phyloP scores from a whole-genome alignment of 2,329 filamentous ascomycete species.

The Penicillium sp. region DNA sequence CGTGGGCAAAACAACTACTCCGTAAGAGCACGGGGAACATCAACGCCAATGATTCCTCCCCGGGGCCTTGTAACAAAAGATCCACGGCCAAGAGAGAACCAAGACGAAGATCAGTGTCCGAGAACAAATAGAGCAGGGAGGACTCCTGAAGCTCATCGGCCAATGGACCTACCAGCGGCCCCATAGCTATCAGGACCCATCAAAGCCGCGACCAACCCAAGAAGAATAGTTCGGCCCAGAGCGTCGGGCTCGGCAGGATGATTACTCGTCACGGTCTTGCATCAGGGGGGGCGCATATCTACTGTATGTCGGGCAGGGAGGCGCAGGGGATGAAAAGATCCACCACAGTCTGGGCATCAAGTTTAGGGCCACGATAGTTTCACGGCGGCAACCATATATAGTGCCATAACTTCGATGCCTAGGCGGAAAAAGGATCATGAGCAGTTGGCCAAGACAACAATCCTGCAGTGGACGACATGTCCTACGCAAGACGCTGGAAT shows the following conservation, averaged over 20 bases:
- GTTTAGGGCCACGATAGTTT: neutral
- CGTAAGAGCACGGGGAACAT: constrained; percentile 9
- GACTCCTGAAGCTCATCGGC: constrained; percentile 3
- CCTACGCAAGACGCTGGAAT: no score
- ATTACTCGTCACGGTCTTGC: constrained; percentile 5
- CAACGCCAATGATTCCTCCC: constrained; percentile 5
- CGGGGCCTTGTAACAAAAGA: constrained; percentile 2
- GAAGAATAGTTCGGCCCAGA: constrained; percentile 12
- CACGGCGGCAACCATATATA: neutral
- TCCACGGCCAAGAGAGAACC: constrained; percentile 18
- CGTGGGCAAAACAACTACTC: neutral
- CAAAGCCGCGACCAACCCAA: constrained; percentile 4
- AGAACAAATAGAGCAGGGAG: constrained; percentile 1
- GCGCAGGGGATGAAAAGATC: constrained; percentile 6
- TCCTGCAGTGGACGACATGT: neutral
- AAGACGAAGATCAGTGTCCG: constrained; percentile 10
- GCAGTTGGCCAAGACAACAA: constrained; percentile 5
- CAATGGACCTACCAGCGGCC: constrained; percentile 16
- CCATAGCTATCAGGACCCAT: constrained; percentile 15
- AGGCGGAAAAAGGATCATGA: constrained; percentile 16
- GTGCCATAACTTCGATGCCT: constrained; percentile 20
- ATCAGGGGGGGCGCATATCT: neutral
- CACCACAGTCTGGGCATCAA: constrained; percentile 12
- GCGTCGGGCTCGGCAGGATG: constrained; percentile 11
- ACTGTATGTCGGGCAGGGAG: constrained; percentile 7